phyloP scores from a whole-genome alignment of 805 yeast species.

The Wickerhamomyces alni region DNA sequence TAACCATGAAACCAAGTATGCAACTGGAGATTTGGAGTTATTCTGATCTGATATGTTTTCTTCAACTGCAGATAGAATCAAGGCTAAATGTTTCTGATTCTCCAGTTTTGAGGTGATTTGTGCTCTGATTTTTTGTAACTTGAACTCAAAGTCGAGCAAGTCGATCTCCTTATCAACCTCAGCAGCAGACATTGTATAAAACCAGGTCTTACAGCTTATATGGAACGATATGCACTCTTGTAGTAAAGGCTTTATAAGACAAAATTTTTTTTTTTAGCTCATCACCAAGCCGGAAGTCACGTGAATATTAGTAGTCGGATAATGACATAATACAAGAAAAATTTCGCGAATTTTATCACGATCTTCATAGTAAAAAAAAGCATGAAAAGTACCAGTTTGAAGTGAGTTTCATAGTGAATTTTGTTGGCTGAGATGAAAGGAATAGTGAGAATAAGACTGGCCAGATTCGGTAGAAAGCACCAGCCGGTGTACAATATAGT shows the following conservation, averaged over 20 bases:
- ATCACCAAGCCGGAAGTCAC: constrained; percentile 7
- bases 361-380: too few relatives aligned
- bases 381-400: too few relatives aligned
- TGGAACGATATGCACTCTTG: too few relatives aligned
- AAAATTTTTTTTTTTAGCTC: constrained; percentile 7
- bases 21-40: constrained; percentile 54
- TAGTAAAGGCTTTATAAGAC: not conserved
- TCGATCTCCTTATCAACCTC: constrained; percentile 19
- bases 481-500: constrained; percentile 90
- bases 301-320: not conserved
- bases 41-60: constrained; percentile 56
- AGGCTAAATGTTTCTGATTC: constrained; percentile 80
- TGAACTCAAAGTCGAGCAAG: constrained; percentile 41
- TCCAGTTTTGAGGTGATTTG: constrained; percentile 77
- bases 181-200: constrained; percentile 6
- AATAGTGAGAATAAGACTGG: constrained; percentile 79
- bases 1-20: constrained; percentile 81
- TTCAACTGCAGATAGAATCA: constrained; percentile 84
- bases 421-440: constrained; percentile 40
- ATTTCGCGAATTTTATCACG: too few relatives aligned
- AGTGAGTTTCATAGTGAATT: too few relatives aligned
- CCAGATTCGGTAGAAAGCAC: constrained; percentile 86
- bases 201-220: too few relatives aligned
- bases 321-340: not conserved
- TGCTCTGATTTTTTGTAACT: constrained; percentile 58